These are phyloP conservation scores for Casaregolazyma lundiana DNA, from an alignment of 1,139 yeast genomes.

Conservation along the genomic window DNA sequence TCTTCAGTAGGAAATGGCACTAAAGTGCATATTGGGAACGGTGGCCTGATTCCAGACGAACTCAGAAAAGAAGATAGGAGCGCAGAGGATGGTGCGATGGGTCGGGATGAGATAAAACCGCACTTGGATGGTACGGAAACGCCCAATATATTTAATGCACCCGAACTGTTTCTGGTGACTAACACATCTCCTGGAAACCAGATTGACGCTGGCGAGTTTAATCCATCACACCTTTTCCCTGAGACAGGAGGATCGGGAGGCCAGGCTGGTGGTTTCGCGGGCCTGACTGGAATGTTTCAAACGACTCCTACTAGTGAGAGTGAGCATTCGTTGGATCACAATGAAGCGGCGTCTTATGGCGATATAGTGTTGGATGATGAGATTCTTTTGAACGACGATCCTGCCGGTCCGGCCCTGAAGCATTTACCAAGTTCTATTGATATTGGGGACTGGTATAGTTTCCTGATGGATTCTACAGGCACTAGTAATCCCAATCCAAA, in stretches of 20 bases:
- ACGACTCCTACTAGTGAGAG: neutral
- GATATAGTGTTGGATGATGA: constrained; percentile 4
- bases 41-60: neutral
- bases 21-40: constrained; percentile 1
- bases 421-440: constrained; percentile 25
- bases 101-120: neutral
- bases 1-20: constrained; percentile 7
- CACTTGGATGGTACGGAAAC: neutral
- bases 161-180: constrained; percentile 35
- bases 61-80: constrained; percentile 5
- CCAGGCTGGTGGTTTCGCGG: constrained; percentile 7
- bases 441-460: constrained; percentile 39
- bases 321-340: neutral
- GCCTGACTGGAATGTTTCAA: neutral
- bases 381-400: constrained; percentile 6
- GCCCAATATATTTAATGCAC: constrained; percentile 14
- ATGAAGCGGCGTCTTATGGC: neutral
- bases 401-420: neutral
- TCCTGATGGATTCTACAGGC: constrained; percentile 25
- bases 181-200: constrained; percentile 29
- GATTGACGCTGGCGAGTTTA: constrained; percentile 32
- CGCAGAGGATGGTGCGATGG: neutral
- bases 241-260: constrained; percentile 22
- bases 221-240: constrained; percentile 38
- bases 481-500: neutral